Base-by-base conservation (phyloP, 495 filamentous ascomycete species). In the Daldinia childiae region DNA sequence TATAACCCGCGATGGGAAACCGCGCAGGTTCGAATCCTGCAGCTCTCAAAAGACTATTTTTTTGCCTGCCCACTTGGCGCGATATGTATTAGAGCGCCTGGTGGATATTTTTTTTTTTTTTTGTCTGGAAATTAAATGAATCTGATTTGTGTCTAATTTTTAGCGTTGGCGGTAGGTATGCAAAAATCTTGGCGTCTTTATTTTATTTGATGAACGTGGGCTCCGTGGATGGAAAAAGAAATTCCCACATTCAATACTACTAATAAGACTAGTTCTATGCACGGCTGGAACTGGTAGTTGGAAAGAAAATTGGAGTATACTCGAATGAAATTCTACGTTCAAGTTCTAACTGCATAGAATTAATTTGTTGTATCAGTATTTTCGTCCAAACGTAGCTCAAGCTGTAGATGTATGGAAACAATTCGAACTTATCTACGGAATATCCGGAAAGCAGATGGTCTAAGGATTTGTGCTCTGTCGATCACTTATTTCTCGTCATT, bases 1-100 rank as follows among this genome's bases (percentile, higher is more conserved):
- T 73, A 17, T 58, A 64, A 68, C 64, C 71, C 71, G 71, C 71
- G 55, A 65, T 80, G 73, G 73, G 79, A 80, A 79, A 79, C 72
- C 77, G 77, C 79, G 79, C 74, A 77, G 78, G 79, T 82, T 82
- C 79, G 79, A 82, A 79, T 80, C 79, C 77, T 77, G 73, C 79
- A 71, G 79, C 75, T 76, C 74, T 78, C 79, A 81, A 30, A 30
- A n/a, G 12, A 54, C 27, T n/a, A 30, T 27, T 64, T n/a, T 45
- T 45, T 14, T 63, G 3, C 34, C 3, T 45, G 19, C 19, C 43
- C 43, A 48, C 19, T 48, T 48, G 43, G 43, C 19, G 19, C 43
- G 17, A 21, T 48, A 24, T 24, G 12, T 48, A 24, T 24, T 48
- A 3, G 14, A 24, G 43, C 17, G 43, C 43, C 9, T 48, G 8